phyloP scores from a whole-genome alignment of 179 eudicot genomes.

The Silene coronaria region DNA sequence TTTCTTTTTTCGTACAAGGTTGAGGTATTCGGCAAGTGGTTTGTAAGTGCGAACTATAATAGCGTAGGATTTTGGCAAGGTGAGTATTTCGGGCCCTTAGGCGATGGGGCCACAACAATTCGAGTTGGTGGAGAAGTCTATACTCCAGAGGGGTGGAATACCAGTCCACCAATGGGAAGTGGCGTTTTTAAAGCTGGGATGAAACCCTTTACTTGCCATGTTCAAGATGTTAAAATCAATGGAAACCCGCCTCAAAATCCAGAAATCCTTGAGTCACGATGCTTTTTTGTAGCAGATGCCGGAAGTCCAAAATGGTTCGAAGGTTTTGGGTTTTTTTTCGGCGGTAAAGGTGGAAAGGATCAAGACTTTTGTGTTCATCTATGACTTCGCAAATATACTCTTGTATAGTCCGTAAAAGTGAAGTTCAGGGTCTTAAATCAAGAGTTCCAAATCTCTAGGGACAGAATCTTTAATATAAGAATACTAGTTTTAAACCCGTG shows the following conservation, averaged over 20 bases:
- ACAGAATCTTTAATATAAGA: too few relatives aligned
- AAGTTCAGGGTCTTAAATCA: too few relatives aligned
- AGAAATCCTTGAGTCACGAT: not conserved
- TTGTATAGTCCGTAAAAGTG: too few relatives aligned
- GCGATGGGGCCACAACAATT: not conserved
- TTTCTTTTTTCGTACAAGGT: too few relatives aligned
- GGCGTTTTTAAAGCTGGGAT: not conserved
- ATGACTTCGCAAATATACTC: too few relatives aligned
- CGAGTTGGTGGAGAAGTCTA: constrained; percentile 1
- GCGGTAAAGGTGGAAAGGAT: constrained; percentile 9
- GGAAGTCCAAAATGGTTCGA: not conserved
- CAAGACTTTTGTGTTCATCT: not conserved
- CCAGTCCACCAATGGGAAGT: constrained; percentile 6
- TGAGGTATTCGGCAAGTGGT: not conserved
- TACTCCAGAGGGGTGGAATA: not conserved
- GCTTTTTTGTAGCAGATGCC: not conserved
- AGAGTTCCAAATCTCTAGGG: too few relatives aligned
- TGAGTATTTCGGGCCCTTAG: not conserved
- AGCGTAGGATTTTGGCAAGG: not conserved
- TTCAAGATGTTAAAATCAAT: not conserved
- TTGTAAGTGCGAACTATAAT: not conserved
- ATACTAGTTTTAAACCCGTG: too few relatives aligned
- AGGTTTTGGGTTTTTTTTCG: constrained; percentile 7
- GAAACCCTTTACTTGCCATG: not conserved
- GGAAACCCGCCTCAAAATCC: not conserved